Evolutionary conservation across 768 basidiomycete genomes (phyloP).

Genomic region (Vararia minispora): DNA sequence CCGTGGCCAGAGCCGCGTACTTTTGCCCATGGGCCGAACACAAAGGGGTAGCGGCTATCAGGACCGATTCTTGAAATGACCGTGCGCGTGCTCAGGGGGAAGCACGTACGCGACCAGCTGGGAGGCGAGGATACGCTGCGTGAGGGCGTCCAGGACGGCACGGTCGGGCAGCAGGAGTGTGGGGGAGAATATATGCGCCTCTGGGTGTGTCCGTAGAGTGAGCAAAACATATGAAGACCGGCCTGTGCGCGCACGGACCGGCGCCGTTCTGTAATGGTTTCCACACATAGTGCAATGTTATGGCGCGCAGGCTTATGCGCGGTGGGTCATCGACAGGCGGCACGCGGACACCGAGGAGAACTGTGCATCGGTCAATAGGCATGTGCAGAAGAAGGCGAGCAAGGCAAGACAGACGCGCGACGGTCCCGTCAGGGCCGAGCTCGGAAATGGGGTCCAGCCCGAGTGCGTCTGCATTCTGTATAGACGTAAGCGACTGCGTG

Average conservation of each 20-base stretch:
- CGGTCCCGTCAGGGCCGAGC: conserved; percentile 1
- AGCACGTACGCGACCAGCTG: conserved; percentile 10
- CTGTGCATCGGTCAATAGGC: conserved; percentile 19
- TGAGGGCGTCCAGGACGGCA: conserved; percentile 7
- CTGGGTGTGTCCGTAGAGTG: no score
- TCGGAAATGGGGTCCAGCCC: conserved; percentile 9
- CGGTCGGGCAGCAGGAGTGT: conserved; percentile 8
- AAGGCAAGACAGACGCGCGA: background rate
- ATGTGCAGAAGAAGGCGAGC: no score
- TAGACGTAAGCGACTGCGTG: conserved; percentile 9
- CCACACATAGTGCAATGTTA: no score
- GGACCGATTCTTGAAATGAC: background rate
- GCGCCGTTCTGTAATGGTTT: no score
- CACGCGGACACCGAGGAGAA: conserved; percentile 21
- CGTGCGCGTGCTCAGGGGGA: no score
- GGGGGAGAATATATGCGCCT: conserved; percentile 3
- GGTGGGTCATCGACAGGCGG: conserved; percentile 29
- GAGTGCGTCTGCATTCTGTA: conserved; percentile 34
- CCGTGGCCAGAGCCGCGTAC: conserved; percentile 24
- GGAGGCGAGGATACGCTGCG: conserved; percentile 4
- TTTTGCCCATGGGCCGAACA: conserved; percentile 61
- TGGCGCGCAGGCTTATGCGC: no score
- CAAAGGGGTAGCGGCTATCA: conserved; percentile 60
- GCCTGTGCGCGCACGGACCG: no score
- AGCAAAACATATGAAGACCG: no score